These are phyloP conservation scores for Rosa lucieae DNA, from an alignment of 306 rosid species.

Conservation along the genomic window DNA sequence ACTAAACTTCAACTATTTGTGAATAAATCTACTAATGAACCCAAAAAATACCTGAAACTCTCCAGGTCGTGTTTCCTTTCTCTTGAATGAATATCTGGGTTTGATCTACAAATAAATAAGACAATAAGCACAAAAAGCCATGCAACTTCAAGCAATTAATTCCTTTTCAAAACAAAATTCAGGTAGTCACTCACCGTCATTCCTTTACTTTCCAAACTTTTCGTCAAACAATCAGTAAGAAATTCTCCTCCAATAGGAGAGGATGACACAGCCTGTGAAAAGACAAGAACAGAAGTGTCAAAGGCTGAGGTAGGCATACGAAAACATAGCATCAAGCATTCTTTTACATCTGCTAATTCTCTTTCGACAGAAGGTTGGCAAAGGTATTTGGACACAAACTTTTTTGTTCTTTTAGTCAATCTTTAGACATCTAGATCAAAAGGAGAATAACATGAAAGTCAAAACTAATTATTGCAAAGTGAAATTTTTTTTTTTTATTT, in stretches of 20 bases:
- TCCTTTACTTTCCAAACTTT: slow-evolving; percentile 98
- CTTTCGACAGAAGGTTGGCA: neutral
- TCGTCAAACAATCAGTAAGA: slow-evolving; percentile 91
- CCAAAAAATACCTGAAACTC: slow-evolving; percentile 80
- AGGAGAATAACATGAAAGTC: too few species aligned
- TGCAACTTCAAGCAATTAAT: slow-evolving; percentile 13
- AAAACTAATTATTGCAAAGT: too few species aligned
- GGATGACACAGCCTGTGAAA: slow-evolving; percentile 79
- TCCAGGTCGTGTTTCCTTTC: slow-evolving; percentile 92
- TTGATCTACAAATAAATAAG: slow-evolving; percentile 53
- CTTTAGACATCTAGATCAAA: neutral
- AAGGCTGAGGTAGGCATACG: slow-evolving; percentile 4
- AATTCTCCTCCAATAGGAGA: slow-evolving; percentile 96
- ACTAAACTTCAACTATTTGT: slow-evolving; percentile 3
- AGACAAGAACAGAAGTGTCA: slow-evolving; percentile 4
- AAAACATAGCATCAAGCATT: slow-evolving; percentile 2
- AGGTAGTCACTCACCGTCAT: slow-evolving; percentile 56
- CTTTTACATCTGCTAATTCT: neutral
- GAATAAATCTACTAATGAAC: slow-evolving; percentile 9
- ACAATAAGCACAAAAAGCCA: slow-evolving; percentile 18
- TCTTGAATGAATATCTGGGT: slow-evolving; percentile 89
- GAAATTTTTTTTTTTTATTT: too few species aligned
- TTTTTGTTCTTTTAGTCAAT: too few species aligned
- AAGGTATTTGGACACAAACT: neutral
- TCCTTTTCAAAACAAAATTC: slow-evolving; percentile 19